Conservation (phyloP, 2,329 filamentous ascomycete species). For the Gliomastix tumulicola region DNA sequence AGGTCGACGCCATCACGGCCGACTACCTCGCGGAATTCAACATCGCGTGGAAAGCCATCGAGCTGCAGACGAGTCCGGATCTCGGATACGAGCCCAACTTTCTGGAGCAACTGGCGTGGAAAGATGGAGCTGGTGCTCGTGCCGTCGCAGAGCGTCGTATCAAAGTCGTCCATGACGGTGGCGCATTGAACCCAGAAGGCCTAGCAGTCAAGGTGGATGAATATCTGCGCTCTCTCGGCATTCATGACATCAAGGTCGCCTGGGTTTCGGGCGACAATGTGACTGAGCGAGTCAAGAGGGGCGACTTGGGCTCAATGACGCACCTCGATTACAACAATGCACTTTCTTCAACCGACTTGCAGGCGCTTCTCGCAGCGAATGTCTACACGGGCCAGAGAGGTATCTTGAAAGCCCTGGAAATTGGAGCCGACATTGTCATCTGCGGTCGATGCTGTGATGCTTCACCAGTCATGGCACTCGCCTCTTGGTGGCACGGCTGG, state of each 20-base stretch:
- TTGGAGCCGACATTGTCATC: slow-evolving; percentile 34
- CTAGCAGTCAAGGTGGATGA: slow-evolving; percentile 13
- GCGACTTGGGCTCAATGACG: slow-evolving; percentile 10
- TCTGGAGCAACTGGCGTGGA: slow-evolving; percentile 29
- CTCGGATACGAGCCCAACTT: slow-evolving; percentile 25
- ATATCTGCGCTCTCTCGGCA: slow-evolving; percentile 13
- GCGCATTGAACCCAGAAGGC: slow-evolving; percentile 20
- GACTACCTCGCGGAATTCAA: slow-evolving; percentile 35
- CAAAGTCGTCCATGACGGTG: slow-evolving; percentile 25
- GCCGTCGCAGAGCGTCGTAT: slow-evolving; percentile 18
- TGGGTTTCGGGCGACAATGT: slow-evolving; percentile 26
- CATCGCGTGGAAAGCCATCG: slow-evolving; percentile 32
- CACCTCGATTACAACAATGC: slow-evolving; percentile 9
- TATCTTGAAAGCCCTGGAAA: slow-evolving; percentile 28
- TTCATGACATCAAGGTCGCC: slow-evolving; percentile 17
- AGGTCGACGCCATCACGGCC: slow-evolving; percentile 23
- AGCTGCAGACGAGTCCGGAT: slow-evolving; percentile 15
- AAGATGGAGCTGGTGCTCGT: slow-evolving; percentile 17
- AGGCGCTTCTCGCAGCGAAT: slow-evolving; percentile 26
- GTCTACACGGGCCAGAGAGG: slow-evolving; percentile 36
- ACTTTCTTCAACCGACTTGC: background rate
- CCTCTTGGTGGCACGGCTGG: slow-evolving; percentile 47
- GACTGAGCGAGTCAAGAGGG: slow-evolving; percentile 7
- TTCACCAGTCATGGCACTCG: slow-evolving; percentile 42
- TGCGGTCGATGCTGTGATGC: slow-evolving; percentile 37